Base-by-base conservation (phyloP, 768 basidiomycete species). In the Pulveroboletus sp. region DNA sequence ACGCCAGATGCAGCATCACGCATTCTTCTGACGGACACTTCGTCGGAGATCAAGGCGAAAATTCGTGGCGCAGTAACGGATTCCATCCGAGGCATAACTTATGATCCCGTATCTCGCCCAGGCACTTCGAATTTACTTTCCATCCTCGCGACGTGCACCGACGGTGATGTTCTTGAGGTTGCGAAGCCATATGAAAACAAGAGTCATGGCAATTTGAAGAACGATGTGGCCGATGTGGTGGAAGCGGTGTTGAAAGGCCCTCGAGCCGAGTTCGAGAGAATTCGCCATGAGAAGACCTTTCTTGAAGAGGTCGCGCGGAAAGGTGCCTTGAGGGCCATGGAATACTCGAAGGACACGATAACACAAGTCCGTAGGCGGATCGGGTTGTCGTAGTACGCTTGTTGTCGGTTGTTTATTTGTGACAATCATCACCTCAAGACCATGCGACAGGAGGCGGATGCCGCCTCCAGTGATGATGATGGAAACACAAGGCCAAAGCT, bases 51-150 rank as follows among this genome's bases (percentile, higher is more conserved):
- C 38, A 63, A 65, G 39, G 61, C 74, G 22, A 96, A 95, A 65
- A 77, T 97, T 49, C 82, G 84, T 17, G 71, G 75, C 6, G 89
- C 94, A 1, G 86, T 93, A 2, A 97, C 94, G 0, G 95, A 97
- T 65, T 89, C 91, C 0, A 77, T 78, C 11, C 65, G 65, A 1
- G 82, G 82, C 4, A 81, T 96, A 36, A 83, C 86, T 0, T 97
- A 84, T 57, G 91, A 96, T 63, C 91, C 93, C 1, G 68, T 69
- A 2, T 62, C 67, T n/a, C 83, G 93, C 8, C 91, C 93, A 0
- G 95, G 93, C 5, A 79, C 87, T 1, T 80, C 88, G 2, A 96
- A 94, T 59, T 72, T 96, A 0, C 71, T 96, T 6, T 73, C 76
- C 0, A 93, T 96, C 39, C 77, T 93, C 12, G 82, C 84, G 2